Percentiles rank a stretch among this genome's conserved stretches.
phyloP scores from a whole-genome alignment of 257 asterid species.

The Nicotiana knightiana region DNA sequence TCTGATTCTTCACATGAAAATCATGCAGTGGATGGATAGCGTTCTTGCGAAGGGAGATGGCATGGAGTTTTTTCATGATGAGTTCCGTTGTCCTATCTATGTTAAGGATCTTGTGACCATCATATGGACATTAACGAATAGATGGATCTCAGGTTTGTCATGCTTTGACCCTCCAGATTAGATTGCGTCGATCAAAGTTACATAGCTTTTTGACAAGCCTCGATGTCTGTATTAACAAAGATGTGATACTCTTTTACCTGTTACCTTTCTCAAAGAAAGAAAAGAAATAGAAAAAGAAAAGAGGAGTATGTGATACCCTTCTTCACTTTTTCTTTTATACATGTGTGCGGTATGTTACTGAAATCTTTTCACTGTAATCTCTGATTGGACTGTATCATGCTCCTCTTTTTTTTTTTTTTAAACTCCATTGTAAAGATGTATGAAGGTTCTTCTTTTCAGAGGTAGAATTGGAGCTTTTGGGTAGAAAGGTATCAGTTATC shows the following conservation, averaged over 20 bases:
- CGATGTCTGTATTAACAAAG: background rate
- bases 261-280: too few relatives aligned
- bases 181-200: background rate
- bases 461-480: too few relatives aligned
- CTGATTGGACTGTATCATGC: too few relatives aligned
- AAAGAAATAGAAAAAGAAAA: too few relatives aligned
- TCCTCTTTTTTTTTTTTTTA: too few relatives aligned
- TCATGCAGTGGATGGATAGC: constrained; percentile 83
- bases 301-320: background rate
- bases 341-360: background rate
- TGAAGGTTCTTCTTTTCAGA: too few relatives aligned
- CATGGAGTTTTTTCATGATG: constrained; percentile 67
- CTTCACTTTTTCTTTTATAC: background rate
- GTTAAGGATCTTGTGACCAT: constrained; percentile 71
- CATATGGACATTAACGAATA: constrained; percentile 33
- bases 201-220: background rate
- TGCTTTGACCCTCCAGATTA: background rate
- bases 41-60: constrained; percentile 70
- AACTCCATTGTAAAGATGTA: too few relatives aligned
- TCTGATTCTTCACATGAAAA: constrained; percentile 11
- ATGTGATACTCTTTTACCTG: background rate
- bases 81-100: constrained; percentile 90
- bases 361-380: background rate
- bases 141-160: constrained; percentile 80
- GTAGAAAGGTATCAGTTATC: too few relatives aligned